Evolutionary conservation across 176 grass and related monocot species (phyloP), one percentile per base, ranked within the genome.

Genomic region (Triticum monococcum): DNA sequence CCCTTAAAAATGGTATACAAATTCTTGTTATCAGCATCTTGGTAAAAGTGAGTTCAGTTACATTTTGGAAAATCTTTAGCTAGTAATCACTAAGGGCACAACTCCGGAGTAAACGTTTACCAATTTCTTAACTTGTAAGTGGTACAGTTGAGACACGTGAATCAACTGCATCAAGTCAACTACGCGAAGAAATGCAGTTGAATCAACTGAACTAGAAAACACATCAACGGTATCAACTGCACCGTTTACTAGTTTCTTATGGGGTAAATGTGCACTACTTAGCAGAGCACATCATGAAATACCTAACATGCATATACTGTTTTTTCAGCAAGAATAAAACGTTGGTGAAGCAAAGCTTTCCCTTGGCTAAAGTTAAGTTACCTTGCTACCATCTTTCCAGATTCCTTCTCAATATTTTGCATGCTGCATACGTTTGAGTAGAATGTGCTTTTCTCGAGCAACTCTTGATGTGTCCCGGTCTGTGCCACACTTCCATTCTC

Each of bases 401-500:
- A n/a, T 45, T 88, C 82, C 35, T 57, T 84, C 81, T 85, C 86
- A 38, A 87, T 56, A 68, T 81, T 70, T 65, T 88, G 89, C 77
- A 91, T 85, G 71, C 30, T 52, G 78, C 86, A 91, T 61, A 78
- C 38, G 20, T 82, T 91, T 9, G 37, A 62, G 37, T 91, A 91
- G 81, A 88, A 91, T 50, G 72, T 81, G 77, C 71, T 91, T 67
- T 36, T 85, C 61, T 56, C 45, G 4, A 91, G 63, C 77, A 91
- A 32, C 18, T 91, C 82, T 60, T 81, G 28, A 83, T 91, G 89
- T 6, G 81, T 91, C 35, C 89, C 89, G 13, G 81, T 77, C 25
- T 91, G 81, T 30, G 86, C 86, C 33, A 88, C 86, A 24, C 30
- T 80, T 52, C 89, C 89, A 40, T 91, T 68, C 78, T 91, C 89